Conservation (phyloP, 345 rosid species). For the Eucalyptus microcorys region DNA sequence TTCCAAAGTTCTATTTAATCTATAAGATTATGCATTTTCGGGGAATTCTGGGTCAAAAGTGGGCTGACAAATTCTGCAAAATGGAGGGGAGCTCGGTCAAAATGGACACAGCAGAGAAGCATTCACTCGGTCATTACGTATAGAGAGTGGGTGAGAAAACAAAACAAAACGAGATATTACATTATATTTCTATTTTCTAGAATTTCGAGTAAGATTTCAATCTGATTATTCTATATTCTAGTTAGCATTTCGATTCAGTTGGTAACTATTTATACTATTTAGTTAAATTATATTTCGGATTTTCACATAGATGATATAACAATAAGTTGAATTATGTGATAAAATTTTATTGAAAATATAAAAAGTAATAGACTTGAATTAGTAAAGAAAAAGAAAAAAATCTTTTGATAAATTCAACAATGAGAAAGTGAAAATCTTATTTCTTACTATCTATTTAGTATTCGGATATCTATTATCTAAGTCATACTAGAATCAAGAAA, state of each 20-base stretch:
- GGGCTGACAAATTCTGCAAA: not conserved
- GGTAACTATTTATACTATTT: not conserved
- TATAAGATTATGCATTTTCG: not conserved
- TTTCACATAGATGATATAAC: not conserved
- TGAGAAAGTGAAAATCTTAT: not conserved
- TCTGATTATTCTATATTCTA: not conserved
- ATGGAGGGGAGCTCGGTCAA: not conserved
- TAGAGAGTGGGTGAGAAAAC: too few species aligned
- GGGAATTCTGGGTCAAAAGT: not conserved
- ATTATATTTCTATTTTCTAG: not conserved
- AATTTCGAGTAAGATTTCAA: not conserved
- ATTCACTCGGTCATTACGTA: not conserved
- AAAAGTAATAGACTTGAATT: not conserved
- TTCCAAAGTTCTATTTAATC: not conserved
- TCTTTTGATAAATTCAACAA: not conserved
- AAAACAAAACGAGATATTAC: too few species aligned
- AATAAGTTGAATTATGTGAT: not conserved
- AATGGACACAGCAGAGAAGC: not conserved
- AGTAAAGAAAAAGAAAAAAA: not conserved
- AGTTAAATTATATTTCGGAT: not conserved
- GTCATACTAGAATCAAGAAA: too few species aligned
- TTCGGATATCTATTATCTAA: not conserved
- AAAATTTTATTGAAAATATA: not conserved
- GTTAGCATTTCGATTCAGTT: not conserved
- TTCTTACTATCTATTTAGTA: too few species aligned